Conservation (phyloP, 2,329 filamentous ascomycete genomes). For the Colletotrichum trifolii region DNA sequence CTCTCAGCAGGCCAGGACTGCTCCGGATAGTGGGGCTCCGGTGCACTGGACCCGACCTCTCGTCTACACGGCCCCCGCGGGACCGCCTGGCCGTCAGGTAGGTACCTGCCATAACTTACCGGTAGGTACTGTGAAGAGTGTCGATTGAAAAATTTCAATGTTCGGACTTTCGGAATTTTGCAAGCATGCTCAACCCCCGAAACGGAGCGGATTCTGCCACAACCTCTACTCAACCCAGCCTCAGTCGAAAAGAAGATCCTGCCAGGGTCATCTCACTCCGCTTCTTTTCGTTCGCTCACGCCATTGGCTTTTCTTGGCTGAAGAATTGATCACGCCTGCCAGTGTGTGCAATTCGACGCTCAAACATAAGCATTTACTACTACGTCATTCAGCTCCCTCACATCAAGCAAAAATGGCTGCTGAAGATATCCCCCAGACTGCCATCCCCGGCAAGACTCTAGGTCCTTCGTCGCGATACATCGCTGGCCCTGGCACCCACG, state of each 20-base stretch:
- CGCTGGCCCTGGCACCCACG: constrained; percentile 85
- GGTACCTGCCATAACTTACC: no score
- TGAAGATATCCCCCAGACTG: constrained; percentile 62
- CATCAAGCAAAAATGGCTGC: constrained; percentile 43
- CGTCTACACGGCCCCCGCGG: constrained; percentile 20
- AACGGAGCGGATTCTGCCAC: constrained; percentile 13
- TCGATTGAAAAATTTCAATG: constrained; percentile 16
- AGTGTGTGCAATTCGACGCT: neutral
- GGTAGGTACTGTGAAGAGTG: neutral
- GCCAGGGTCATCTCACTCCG: constrained; percentile 3
- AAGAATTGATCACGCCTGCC: constrained; percentile 9
- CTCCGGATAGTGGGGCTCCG: constrained; percentile 30
- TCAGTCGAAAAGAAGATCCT: constrained; percentile 16
- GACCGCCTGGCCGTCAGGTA: constrained; percentile 1
- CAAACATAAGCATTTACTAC: constrained; percentile 1
- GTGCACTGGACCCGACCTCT: constrained; percentile 8
- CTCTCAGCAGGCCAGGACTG: neutral
- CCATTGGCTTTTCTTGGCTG: neutral
- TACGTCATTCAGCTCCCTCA: constrained; percentile 23
- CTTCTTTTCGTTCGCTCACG: neutral
- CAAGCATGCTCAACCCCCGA: constrained; percentile 5
- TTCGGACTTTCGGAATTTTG: constrained; percentile 34
- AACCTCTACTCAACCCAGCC: constrained; percentile 5
- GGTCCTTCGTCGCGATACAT: constrained; percentile 74
- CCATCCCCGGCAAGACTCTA: constrained; percentile 85